These are phyloP conservation scores for Poronia punctata DNA, from an alignment of 495 filamentous ascomycete species.

Conservation along the genomic window DNA sequence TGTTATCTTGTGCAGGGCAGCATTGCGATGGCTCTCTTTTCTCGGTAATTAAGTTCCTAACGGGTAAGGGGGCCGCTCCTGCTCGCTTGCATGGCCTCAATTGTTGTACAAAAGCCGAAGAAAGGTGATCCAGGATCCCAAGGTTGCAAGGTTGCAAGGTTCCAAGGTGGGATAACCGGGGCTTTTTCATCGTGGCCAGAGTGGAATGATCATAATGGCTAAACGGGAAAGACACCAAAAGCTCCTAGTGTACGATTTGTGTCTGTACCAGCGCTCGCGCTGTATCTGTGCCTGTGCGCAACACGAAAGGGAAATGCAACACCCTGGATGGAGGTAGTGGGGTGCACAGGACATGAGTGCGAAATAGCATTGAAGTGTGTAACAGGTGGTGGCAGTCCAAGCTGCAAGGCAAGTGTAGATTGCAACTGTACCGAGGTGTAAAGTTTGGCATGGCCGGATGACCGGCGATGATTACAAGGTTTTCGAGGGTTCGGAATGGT, in stretches of 20 bases:
- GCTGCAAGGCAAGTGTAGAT: background rate
- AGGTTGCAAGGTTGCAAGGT: conserved; percentile 4
- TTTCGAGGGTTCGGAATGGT: conserved; percentile 17
- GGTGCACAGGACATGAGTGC: conserved; percentile 7
- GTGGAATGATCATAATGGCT: conserved; percentile 1
- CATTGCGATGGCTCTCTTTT: conserved; percentile 7
- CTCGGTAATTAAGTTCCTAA: conserved; percentile 9
- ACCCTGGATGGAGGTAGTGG: conserved; percentile 2
- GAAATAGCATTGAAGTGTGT: conserved; percentile 2
- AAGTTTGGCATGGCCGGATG: too few relatives aligned
- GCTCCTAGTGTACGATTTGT: background rate
- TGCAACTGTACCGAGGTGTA: conserved; percentile 5
- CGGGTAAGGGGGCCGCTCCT: conserved; percentile 5
- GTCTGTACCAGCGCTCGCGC: background rate
- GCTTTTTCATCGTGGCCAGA: conserved; percentile 1
- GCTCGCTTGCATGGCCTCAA: conserved; percentile 5
- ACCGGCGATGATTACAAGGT: too few relatives aligned
- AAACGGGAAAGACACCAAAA: conserved; percentile 5
- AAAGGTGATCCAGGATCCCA: background rate
- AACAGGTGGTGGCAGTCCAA: background rate
- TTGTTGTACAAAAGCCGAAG: background rate
- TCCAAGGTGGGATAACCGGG: conserved; percentile 4
- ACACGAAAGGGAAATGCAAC: conserved; percentile 4
- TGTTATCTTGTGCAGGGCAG: too few relatives aligned
- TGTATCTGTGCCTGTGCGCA: conserved; percentile 3